A percentile compares a stretch with the other conserved stretches of the same genome.
Conservation (phyloP, 331 rosid species). For the Arachis monticola region DNA sequence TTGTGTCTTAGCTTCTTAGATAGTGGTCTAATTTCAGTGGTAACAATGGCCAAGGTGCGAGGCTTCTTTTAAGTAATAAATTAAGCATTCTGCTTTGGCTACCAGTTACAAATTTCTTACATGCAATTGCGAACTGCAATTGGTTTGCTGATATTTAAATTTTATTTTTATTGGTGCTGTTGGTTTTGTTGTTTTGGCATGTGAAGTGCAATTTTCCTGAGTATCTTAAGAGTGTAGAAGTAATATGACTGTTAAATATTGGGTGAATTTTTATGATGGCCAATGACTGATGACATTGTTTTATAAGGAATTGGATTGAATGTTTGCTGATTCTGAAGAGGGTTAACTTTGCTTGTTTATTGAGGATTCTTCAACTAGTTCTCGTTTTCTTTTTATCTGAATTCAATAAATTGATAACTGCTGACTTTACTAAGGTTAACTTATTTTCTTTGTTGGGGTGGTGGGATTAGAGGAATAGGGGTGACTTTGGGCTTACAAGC, state of each 20-base stretch:
- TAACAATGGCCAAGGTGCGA: background rate
- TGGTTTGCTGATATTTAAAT: conserved; percentile 1
- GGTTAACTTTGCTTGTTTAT: conserved; percentile 11
- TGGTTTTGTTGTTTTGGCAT: conserved; percentile 9
- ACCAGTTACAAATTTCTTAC: background rate
- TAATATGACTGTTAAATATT: background rate
- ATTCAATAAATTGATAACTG: background rate
- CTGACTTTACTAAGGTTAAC: background rate
- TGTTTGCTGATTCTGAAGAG: conserved; percentile 1
- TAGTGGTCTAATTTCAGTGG: background rate
- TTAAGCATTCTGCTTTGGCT: conserved; percentile 5
- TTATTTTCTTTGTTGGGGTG: conserved; percentile 24
- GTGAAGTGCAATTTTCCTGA: background rate
- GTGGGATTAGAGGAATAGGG: conserved; percentile 11
- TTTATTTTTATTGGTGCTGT: conserved; percentile 9
- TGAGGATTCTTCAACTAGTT: background rate
- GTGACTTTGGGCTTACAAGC: conserved; percentile 10
- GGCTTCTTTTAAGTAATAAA: conserved; percentile 4
- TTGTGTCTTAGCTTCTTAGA: background rate
- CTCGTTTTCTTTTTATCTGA: conserved; percentile 23
- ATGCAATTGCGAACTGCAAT: conserved; percentile 4
- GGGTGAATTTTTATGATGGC: background rate
- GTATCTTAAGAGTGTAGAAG: background rate
- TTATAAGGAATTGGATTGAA: background rate
- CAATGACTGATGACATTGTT: background rate